Conservation (phyloP, 768 basidiomycete species). For the Auricularia sp. region DNA sequence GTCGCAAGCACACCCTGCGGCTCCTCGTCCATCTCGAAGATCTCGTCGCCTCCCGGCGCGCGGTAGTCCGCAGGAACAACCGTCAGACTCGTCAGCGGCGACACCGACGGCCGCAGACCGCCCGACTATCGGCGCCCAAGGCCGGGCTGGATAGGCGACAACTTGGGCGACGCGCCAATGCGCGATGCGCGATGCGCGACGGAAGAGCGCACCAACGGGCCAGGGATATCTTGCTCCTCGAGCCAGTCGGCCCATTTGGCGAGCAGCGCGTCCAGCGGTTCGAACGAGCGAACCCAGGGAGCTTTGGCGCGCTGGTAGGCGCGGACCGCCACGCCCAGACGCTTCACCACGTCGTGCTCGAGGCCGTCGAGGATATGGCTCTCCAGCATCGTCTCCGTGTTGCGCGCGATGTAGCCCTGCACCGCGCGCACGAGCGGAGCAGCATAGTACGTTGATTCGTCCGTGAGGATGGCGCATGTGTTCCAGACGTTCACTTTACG, state of each 20-base stretch:
- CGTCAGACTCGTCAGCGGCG: conserved; percentile 7
- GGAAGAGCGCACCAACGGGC: conserved; percentile 32
- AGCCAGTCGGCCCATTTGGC: conserved; percentile 64
- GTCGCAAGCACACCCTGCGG: conserved; percentile 14
- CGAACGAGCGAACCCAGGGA: conserved; percentile 51
- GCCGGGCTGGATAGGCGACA: conserved; percentile 18
- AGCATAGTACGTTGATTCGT: conserved; percentile 73
- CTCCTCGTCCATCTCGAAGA: conserved; percentile 84
- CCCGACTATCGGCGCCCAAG: not conserved
- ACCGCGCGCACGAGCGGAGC: conserved; percentile 56
- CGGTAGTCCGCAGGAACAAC: conserved; percentile 7
- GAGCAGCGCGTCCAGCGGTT: conserved; percentile 44
- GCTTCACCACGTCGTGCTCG: conserved; percentile 49
- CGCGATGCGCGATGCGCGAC: conserved; percentile 8
- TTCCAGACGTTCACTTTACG: conserved; percentile 61
- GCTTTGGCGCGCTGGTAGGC: conserved; percentile 54
- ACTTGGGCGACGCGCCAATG: conserved; percentile 20
- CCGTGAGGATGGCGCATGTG: conserved; percentile 66
- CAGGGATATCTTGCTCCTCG: conserved; percentile 55
- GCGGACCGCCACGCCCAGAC: conserved; percentile 51
- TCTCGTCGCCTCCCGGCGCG: conserved; percentile 43
- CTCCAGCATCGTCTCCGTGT: conserved; percentile 83
- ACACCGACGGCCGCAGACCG: not conserved
- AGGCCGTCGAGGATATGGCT: conserved; percentile 70
- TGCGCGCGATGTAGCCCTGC: conserved; percentile 69